phyloP scores from a whole-genome alignment of 306 rosid genomes.

The Lupinus albus region DNA sequence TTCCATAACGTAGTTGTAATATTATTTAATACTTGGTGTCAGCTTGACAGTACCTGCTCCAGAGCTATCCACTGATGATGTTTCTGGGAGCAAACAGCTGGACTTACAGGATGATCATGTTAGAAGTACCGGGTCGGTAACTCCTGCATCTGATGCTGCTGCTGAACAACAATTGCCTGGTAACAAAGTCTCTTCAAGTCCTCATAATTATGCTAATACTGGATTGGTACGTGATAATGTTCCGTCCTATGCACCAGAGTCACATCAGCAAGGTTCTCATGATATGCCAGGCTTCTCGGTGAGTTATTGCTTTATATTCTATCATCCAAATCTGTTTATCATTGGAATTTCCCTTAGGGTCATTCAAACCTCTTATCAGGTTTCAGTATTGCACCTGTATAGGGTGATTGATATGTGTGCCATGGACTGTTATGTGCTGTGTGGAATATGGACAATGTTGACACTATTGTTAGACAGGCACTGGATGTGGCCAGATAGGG shows the following conservation, averaged over 20 bases:
- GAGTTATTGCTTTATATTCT: slow-evolving; percentile 44
- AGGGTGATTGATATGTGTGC: background rate
- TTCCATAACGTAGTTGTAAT: slow-evolving; percentile 24
- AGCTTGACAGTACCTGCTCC: slow-evolving; percentile 64
- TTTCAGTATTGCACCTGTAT: background rate
- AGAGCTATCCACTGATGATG: slow-evolving; percentile 65
- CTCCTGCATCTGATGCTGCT: slow-evolving; percentile 62
- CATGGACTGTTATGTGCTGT: background rate
- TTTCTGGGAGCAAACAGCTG: slow-evolving; percentile 58
- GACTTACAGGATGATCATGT: slow-evolving; percentile 61
- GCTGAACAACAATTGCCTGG: slow-evolving; percentile 71
- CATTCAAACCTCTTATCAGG: background rate
- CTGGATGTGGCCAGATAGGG: no score
- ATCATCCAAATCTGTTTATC: background rate
- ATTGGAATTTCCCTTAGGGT: background rate
- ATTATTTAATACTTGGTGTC: slow-evolving; percentile 43
- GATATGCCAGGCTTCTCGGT: slow-evolving; percentile 88
- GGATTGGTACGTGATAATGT: slow-evolving; percentile 69
- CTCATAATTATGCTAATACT: slow-evolving; percentile 71
- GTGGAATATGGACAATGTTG: no score
- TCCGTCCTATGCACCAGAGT: slow-evolving; percentile 66
- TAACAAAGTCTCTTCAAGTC: slow-evolving; percentile 61
- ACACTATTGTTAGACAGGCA: no score
- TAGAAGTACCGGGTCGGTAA: slow-evolving; percentile 59
- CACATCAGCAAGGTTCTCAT: slow-evolving; percentile 72